Evolutionary conservation across 192 early-diverging fungal species (phyloP), one percentile per base, ranked within the genome.

Genomic region (Rhizophagus sp.): DNA sequence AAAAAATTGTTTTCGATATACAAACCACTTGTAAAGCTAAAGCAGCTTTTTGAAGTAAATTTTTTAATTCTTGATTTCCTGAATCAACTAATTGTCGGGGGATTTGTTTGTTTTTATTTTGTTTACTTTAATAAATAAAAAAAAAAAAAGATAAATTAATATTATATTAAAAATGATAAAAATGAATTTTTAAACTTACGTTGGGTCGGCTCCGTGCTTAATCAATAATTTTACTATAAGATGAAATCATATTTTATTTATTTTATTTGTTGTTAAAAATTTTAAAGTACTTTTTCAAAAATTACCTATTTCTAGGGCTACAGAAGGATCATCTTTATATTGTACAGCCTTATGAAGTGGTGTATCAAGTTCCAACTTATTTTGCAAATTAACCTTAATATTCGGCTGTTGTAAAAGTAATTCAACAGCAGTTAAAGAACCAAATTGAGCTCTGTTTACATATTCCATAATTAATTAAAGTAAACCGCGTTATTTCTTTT

Each of bases 291-390:
- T 8, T 57, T 57, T 22, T 70, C 12, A n/a, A 44, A 61, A 74
- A 44, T 24, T 79, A 79, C 78, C 90, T 72, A 93, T 92, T 15
- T 85, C 87, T n/a, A 92, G 81, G 17, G 89, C 89, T 19, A 81
- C 79, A 17, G 89, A 86, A 19, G 88, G 83, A 77, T 90, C 89
- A 25, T 87, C 82, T 15, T 81, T 79, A 76, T 89, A 89, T 52
- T 79, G 82, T 41, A 92, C 89, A 30, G 92, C 93, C 68, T 89
- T 87, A 83, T 93, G 92, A 17, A 94, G 85, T 27, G 93, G 91
- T 8, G 93, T 94, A 63, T 93, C 87, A 24, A 80, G 80, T 61
- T 85, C 85, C 62, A 87, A 71, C 15, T 75, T 76, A 81, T 94
- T 90, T 67, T 87, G 76, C 13, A 87, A 81, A 76, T 93, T 88